Percentiles rank a stretch among this genome's conserved stretches.
These are phyloP conservation scores for Porcisia deanei DNA, from an alignment of 208 protist species.

Conservation along the genomic window DNA sequence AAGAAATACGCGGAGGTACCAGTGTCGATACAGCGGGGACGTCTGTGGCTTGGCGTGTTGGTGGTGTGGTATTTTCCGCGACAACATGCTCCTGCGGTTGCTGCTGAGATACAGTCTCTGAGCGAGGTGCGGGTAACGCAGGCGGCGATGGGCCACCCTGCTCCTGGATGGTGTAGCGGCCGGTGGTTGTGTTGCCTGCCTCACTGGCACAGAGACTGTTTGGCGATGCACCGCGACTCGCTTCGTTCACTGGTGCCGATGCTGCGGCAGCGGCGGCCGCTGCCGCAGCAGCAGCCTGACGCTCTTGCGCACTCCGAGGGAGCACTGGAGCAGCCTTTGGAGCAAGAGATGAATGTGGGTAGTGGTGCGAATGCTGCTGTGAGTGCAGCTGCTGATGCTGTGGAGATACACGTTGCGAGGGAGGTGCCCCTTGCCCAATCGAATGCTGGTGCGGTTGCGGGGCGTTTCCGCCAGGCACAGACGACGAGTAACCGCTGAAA, in stretches of 20 bases:
- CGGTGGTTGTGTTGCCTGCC: neutral
- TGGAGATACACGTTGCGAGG: conserved; percentile 4
- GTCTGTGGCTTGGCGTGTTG: neutral
- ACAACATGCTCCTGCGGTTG: conserved; percentile 1
- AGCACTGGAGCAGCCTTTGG: conserved; percentile 26
- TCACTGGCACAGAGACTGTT: conserved; percentile 5
- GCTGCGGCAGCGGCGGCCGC: conserved; percentile 17
- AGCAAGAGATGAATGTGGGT: conserved; percentile 16
- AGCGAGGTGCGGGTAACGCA: conserved; percentile 23
- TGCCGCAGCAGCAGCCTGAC: conserved; percentile 17
- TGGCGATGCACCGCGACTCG: conserved; percentile 10
- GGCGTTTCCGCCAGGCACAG: neutral
- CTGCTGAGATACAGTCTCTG: conserved; percentile 19
- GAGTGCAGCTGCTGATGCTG: conserved; percentile 5
- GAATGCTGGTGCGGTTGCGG: conserved; percentile 11
- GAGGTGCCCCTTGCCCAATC: conserved; percentile 13
- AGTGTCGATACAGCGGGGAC: neutral
- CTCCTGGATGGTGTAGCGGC: neutral
- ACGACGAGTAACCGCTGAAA: conserved; percentile 8
- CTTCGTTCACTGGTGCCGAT: conserved; percentile 5
- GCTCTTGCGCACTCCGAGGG: conserved; percentile 35
- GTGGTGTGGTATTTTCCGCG: neutral
- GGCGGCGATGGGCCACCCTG: conserved; percentile 24
- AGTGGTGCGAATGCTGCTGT: conserved; percentile 5
- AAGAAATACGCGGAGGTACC: conserved; percentile 33